phyloP scores from a whole-genome alignment of 2,329 filamentous ascomycete species.

The Fusarium sp. region DNA sequence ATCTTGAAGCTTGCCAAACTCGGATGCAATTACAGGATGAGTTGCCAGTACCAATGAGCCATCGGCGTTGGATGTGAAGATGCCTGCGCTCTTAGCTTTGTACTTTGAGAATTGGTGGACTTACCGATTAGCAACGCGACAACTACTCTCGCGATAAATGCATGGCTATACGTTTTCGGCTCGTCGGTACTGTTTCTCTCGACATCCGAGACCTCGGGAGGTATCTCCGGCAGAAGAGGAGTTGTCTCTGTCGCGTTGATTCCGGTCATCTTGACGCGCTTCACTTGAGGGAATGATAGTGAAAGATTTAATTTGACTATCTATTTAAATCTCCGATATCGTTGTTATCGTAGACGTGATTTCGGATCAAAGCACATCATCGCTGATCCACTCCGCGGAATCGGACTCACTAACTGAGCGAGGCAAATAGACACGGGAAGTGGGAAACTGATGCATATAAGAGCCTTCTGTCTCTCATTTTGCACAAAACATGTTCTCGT shows the following conservation, averaged over 20 bases:
- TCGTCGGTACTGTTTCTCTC: not conserved
- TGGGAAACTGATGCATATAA: not conserved
- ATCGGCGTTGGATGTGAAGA: constrained; percentile 75
- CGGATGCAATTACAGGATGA: constrained; percentile 70
- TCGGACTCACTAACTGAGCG: not conserved
- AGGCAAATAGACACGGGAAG: not conserved
- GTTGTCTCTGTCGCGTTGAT: not conserved
- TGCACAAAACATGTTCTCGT: not conserved
- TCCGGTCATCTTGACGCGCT: not conserved
- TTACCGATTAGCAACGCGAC: not conserved
- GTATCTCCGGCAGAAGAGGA: not conserved
- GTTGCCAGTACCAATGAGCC: constrained; percentile 74
- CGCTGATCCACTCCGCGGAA: not conserved
- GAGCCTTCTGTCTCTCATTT: not conserved
- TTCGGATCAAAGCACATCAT: constrained; percentile 1
- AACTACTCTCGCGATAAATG: not conserved
- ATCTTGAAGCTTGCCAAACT: constrained; percentile 67
- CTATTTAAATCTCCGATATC: not conserved
- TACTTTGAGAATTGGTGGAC: not conserved
- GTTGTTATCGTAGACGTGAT: not conserved
- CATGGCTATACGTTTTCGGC: not conserved
- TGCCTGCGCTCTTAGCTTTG: not conserved
- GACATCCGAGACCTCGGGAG: not conserved
- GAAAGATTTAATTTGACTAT: not conserved
- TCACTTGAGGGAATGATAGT: accelerated